Conservation (phyloP, 2,329 filamentous ascomycete species). For the Aspergillus fijiensis region DNA sequence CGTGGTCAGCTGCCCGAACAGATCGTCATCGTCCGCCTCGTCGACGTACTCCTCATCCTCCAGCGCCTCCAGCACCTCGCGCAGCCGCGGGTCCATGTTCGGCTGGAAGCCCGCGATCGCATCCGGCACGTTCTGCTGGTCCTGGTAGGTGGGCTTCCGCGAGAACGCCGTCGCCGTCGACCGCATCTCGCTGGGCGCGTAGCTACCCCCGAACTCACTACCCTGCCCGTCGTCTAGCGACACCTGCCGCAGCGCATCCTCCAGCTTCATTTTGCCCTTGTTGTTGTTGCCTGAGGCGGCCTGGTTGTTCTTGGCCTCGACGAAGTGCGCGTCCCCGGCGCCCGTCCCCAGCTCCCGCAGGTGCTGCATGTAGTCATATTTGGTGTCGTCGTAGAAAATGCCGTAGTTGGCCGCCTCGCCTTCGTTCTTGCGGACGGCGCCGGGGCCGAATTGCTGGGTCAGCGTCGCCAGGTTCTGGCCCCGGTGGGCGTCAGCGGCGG, state of each 20-base stretch:
- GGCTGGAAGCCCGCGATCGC: conserved; percentile 91
- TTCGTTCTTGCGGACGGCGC: conserved; percentile 77
- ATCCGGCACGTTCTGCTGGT: conserved; percentile 90
- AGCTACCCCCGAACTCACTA: conserved; percentile 25
- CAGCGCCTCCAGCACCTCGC: conserved; percentile 87
- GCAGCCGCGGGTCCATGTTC: conserved; percentile 91
- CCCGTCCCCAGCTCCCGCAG: conserved; percentile 79
- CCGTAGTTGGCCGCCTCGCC: conserved; percentile 94
- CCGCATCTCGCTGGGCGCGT: conserved; percentile 41
- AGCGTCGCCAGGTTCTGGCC: conserved; percentile 72
- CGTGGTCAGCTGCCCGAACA: conserved; percentile 73
- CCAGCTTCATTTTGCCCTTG: conserved; percentile 74
- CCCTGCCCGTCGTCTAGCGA: conserved; percentile 43
- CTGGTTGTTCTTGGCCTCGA: conserved; percentile 67
- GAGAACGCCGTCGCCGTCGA: conserved; percentile 69
- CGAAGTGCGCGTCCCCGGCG: conserved; percentile 72
- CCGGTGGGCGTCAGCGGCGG: conserved; percentile 36
- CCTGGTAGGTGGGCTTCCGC: conserved; percentile 76
- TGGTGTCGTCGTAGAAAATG: conserved; percentile 89
- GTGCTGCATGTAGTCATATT: conserved; percentile 99
- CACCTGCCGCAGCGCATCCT: conserved; percentile 71
- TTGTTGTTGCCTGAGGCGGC: conserved; percentile 53
- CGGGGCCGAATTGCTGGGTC: conserved; percentile 68
- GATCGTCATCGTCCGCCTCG: conserved; percentile 72
- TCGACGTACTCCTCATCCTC: conserved; percentile 96